Percentiles rank a stretch among this genome's conserved stretches.
Conservation (phyloP, 768 basidiomycete species). For the Trametes gibbosa region DNA sequence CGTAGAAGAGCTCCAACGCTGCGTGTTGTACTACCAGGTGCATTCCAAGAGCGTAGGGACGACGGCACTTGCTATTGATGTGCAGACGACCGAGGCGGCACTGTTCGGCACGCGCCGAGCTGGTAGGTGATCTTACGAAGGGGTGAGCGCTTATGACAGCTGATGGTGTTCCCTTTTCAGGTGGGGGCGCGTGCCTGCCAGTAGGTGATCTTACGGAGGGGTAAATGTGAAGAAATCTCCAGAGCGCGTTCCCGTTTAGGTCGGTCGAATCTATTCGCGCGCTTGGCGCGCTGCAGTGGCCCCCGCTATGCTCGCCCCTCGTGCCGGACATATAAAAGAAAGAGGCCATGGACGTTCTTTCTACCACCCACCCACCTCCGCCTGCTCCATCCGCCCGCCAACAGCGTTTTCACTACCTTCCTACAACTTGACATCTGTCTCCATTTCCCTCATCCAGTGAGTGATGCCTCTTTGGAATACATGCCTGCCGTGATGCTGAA, state of each 20-base stretch:
- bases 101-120: neutral
- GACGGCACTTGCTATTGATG: no score
- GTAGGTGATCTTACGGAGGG: slow-evolving; percentile 7
- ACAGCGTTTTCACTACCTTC: neutral
- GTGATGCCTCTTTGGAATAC: neutral
- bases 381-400: neutral
- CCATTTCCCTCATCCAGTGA: neutral
- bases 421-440: neutral
- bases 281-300: neutral
- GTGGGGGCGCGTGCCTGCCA: neutral
- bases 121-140: neutral
- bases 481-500: neutral
- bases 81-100: neutral
- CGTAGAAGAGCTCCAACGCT: no score
- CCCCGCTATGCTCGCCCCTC: neutral
- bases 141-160: neutral
- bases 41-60: no score
- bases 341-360: slow-evolving; percentile 4
- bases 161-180: neutral
- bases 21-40: no score
- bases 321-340: slow-evolving; percentile 7
- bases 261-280: neutral
- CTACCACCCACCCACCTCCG: slow-evolving; percentile 8
- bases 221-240: neutral
- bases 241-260: neutral